phyloP scores from a whole-genome alignment of 495 filamentous ascomycete species.

The Symbiotaphrina buchneri region DNA sequence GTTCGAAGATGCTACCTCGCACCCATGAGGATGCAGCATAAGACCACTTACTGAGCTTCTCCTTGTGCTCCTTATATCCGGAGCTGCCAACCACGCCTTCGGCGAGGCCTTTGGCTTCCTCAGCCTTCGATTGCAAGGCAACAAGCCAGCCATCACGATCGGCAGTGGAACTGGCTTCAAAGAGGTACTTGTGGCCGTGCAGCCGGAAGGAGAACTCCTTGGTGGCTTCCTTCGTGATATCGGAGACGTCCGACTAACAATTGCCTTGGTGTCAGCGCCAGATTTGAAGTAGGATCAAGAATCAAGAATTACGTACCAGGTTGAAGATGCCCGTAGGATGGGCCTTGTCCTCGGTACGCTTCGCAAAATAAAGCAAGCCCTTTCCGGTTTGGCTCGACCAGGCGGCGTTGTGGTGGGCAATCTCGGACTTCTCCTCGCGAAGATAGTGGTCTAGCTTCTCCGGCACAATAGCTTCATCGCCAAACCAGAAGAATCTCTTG shows the following conservation, averaged over 20 bases:
- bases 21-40: not conserved
- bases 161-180: slow-evolving; percentile 46
- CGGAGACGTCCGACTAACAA: slow-evolving; percentile 54
- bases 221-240: slow-evolving; percentile 47
- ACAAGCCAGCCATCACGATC: slow-evolving; percentile 87
- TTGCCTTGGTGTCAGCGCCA: slow-evolving; percentile 9
- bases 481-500: slow-evolving; percentile 88
- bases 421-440: slow-evolving; percentile 66
- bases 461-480: slow-evolving; percentile 51
- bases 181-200: slow-evolving; percentile 70
- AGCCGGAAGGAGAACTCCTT: slow-evolving; percentile 69
- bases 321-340: slow-evolving; percentile 65
- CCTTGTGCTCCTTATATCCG: slow-evolving; percentile 31
- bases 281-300: not conserved
- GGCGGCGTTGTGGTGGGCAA: slow-evolving; percentile 57
- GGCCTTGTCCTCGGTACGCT: slow-evolving; percentile 62
- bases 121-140: slow-evolving; percentile 49
- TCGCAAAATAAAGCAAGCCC: slow-evolving; percentile 82
- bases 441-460: slow-evolving; percentile 55
- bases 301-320: slow-evolving; percentile 32
- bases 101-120: slow-evolving; percentile 54
- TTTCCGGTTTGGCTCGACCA: slow-evolving; percentile 89
- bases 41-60: slow-evolving; percentile 4
- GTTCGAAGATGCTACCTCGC: not conserved
- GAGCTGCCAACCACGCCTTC: slow-evolving; percentile 44